Percentiles rank a stretch among this genome's conserved stretches.
These are phyloP conservation scores for Cymbopogon flexuosus DNA, from an alignment of 202 grass and related monocot species.

Conservation along the genomic window DNA sequence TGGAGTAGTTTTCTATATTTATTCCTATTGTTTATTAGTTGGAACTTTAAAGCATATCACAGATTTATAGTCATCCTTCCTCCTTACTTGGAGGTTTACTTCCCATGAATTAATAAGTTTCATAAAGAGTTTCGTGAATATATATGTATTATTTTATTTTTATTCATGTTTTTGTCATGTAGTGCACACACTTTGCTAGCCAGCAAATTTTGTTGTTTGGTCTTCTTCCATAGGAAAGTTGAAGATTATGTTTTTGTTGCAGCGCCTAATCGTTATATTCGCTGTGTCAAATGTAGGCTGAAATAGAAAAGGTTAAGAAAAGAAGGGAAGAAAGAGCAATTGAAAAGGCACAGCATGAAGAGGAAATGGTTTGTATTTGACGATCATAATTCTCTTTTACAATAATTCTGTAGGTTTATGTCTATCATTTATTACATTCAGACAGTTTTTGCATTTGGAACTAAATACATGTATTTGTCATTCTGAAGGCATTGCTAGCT, in stretches of 20 bases:
- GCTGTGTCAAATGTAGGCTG: conserved; percentile 53
- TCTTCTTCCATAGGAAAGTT: not conserved
- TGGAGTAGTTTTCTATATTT: not conserved
- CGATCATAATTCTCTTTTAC: not conserved
- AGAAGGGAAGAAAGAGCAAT: conserved; percentile 97
- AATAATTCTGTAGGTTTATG: not conserved
- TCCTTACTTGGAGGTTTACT: not conserved
- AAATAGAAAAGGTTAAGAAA: conserved; percentile 99
- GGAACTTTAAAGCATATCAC: conserved; percentile 1
- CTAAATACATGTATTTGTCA: conserved; percentile 21
- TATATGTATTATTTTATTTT: not conserved
- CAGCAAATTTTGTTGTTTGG: not conserved
- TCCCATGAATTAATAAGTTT: not conserved
- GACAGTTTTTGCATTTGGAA: conserved; percentile 9
- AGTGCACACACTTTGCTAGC: not conserved
- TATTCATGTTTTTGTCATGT: not conserved
- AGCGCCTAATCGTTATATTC: not conserved
- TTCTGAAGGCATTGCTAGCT: conserved; percentile 67
- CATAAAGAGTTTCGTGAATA: not conserved
- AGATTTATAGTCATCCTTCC: not conserved
- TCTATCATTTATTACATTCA: conserved; percentile 21
- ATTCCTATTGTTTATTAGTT: not conserved
- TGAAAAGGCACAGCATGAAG: conserved; percentile 94
- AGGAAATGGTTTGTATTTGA: conserved; percentile 75
- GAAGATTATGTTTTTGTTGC: not conserved